These are phyloP conservation scores for Coemansia sp. DNA, from an alignment of 192 early-diverging fungal species.

Conservation along the genomic window DNA sequence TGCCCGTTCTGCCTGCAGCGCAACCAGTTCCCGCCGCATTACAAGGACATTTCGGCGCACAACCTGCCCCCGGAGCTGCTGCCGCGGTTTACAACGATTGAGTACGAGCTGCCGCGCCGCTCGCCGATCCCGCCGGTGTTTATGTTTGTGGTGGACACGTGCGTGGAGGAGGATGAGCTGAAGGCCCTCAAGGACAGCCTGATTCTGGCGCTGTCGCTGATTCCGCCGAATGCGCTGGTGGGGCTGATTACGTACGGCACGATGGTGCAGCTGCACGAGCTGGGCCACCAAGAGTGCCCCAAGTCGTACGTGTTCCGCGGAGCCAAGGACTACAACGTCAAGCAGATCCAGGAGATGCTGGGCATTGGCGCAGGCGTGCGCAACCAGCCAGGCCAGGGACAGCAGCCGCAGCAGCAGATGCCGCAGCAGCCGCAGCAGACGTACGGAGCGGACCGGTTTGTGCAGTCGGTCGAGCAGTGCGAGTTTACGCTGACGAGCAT, in stretches of 20 bases:
- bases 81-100: slow-evolving; percentile 89
- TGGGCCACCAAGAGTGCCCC: slow-evolving; percentile 91
- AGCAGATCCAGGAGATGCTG: slow-evolving; percentile 97
- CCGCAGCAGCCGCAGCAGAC: slow-evolving; percentile 36
- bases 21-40: slow-evolving; percentile 96
- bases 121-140: slow-evolving; percentile 92
- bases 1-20: slow-evolving; percentile 98
- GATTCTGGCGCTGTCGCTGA: slow-evolving; percentile 80
- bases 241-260: slow-evolving; percentile 96
- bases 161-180: slow-evolving; percentile 90
- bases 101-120: slow-evolving; percentile 84
- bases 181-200: slow-evolving; percentile 93
- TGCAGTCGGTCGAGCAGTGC: slow-evolving; percentile 89
- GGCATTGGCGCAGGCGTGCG: slow-evolving; percentile 58
- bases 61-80: slow-evolving; percentile 92
- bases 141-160: slow-evolving; percentile 95
- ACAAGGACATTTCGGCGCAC: slow-evolving; percentile 86
- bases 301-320: slow-evolving; percentile 98
- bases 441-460: slow-evolving; percentile 62
- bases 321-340: slow-evolving; percentile 88
- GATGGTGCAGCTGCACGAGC: slow-evolving; percentile 98
- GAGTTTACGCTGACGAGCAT: slow-evolving; percentile 94
- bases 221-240: slow-evolving; percentile 88
- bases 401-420: slow-evolving; percentile 9
- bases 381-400: slow-evolving; percentile 29